Evolutionary conservation across 140 eudicot species (phyloP).

Genomic region (Anethum foeniculum): DNA sequence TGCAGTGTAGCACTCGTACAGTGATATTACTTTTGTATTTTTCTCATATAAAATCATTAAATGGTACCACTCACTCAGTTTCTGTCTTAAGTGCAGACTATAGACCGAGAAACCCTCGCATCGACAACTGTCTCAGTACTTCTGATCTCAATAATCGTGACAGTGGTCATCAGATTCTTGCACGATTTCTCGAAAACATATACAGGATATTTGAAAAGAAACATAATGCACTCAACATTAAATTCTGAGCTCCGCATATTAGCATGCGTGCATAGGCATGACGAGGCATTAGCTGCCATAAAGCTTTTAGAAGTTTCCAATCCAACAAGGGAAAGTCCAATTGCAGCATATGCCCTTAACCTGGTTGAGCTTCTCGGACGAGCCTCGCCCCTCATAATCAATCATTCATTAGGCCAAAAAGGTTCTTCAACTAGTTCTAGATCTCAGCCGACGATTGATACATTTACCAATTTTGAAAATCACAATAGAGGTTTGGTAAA

Average conservation of each 20-base stretch:
- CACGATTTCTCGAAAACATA: slow-evolving; percentile 34
- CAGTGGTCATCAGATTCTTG: slow-evolving; percentile 8
- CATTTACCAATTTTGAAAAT: slow-evolving; percentile 15
- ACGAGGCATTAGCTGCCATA: slow-evolving; percentile 27
- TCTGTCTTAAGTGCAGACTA: slow-evolving; percentile 21
- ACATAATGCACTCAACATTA: slow-evolving; percentile 17
- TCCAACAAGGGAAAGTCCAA: slow-evolving; percentile 32
- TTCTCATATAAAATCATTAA: neutral
- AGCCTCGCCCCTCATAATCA: slow-evolving; percentile 39
- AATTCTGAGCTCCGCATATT: slow-evolving; percentile 34
- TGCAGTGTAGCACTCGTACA: neutral
- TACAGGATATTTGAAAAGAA: slow-evolving; percentile 37
- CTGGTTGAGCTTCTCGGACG: slow-evolving; percentile 45
- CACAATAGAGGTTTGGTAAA: slow-evolving; percentile 13
- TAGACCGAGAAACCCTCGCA: slow-evolving; percentile 32
- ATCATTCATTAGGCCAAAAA: slow-evolving; percentile 35
- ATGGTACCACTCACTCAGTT: neutral
- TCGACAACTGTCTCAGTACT: slow-evolving; percentile 20
- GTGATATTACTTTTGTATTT: neutral
- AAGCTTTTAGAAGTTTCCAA: slow-evolving; percentile 32
- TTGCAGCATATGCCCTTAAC: slow-evolving; percentile 28
- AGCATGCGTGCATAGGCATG: slow-evolving; percentile 28
- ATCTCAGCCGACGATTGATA: slow-evolving; percentile 24
- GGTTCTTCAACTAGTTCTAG: slow-evolving; percentile 19
- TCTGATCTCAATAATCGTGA: slow-evolving; percentile 7